phyloP scores from a whole-genome alignment of 805 yeast genomes.

The Candida cerambycidarum region DNA sequence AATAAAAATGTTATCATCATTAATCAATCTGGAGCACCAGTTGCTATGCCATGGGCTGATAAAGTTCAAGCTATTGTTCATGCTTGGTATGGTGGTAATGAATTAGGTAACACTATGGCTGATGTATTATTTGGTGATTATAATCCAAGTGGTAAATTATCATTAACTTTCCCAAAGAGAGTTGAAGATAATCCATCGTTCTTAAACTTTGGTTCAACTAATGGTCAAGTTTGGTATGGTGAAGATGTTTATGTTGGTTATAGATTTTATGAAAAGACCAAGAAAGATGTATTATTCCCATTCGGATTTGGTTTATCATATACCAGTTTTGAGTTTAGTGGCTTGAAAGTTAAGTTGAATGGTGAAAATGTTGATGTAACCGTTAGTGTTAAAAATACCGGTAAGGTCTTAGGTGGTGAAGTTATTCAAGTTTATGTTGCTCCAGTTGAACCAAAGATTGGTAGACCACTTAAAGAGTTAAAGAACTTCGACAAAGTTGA shows the following conservation, averaged over 20 bases:
- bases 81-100: constrained; percentile 38
- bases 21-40: constrained; percentile 36
- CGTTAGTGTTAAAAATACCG: constrained; percentile 49
- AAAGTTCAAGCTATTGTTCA: constrained; percentile 16
- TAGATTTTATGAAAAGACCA: constrained; percentile 55
- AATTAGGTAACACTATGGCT: constrained; percentile 31
- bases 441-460: constrained; percentile 35
- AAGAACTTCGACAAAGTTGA: constrained; percentile 55
- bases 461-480: constrained; percentile 59
- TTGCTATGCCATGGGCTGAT: constrained; percentile 29
- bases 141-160: constrained; percentile 35
- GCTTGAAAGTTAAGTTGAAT: constrained; percentile 31
- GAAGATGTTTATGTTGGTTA: constrained; percentile 69
- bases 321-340: constrained; percentile 46
- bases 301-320: constrained; percentile 67
- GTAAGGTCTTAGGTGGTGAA: constrained; percentile 50
- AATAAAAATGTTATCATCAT: constrained; percentile 32
- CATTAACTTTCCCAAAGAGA: constrained; percentile 21
- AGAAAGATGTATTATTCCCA: constrained; percentile 51
- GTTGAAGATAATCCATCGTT: constrained; percentile 30
- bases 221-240: constrained; percentile 43
- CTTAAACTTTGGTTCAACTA: constrained; percentile 28
- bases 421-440: constrained; percentile 55
- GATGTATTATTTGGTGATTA: constrained; percentile 33
- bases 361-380: constrained; percentile 29